Base-by-base conservation (phyloP, 2,329 filamentous ascomycete species). In the Madurella fahalii region DNA sequence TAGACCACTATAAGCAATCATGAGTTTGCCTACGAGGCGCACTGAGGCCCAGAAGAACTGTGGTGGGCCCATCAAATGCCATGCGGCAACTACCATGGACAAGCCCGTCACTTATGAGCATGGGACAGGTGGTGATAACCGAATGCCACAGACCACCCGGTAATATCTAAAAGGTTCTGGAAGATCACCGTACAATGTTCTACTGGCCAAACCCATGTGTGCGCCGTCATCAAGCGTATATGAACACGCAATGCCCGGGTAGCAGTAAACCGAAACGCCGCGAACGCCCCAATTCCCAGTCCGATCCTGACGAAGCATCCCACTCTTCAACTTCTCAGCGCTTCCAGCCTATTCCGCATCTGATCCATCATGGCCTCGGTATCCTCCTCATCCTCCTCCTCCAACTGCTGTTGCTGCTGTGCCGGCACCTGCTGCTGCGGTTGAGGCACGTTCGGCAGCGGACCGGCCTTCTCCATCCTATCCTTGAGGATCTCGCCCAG, bases 311-410 rank as follows among this genome's bases (percentile, higher is more conserved):
- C 15, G 11, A 37, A 15, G 34, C 9, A 37, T 11, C 13, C 31
- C 16, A 25, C 15, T 34, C 18, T 34, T 52, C 52, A 65, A 56
- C 91, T 96, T 80, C 94, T 89, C 68, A 97, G 74, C 37, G 92
- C 92, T 74, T 97, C 90, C 64, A 99, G 72, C 46, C 93, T 80
- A 63, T 91, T 91, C 69, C 93, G 80, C 94, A 97, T 97, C 76
- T 95, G 89, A 65, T 91, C 87, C 74, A 97, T 83, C 76, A 94
- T 90, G 46, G 88, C 90, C 72, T 96, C 91, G 58, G 90, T 85
- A 65, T 94, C 89, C 67, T 92, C 87, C 65, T 95, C 89, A 57
- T 90, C 89, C 62, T 91, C 84, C 54, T 81, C 86, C 70, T 77
- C 56, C 42, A 18, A 46, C 48, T 43, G 79, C 57, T 77, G 77